Evolutionary conservation across 1,284 basidiomycete genomes (phyloP).

Genomic region (Boletus calvinii): DNA sequence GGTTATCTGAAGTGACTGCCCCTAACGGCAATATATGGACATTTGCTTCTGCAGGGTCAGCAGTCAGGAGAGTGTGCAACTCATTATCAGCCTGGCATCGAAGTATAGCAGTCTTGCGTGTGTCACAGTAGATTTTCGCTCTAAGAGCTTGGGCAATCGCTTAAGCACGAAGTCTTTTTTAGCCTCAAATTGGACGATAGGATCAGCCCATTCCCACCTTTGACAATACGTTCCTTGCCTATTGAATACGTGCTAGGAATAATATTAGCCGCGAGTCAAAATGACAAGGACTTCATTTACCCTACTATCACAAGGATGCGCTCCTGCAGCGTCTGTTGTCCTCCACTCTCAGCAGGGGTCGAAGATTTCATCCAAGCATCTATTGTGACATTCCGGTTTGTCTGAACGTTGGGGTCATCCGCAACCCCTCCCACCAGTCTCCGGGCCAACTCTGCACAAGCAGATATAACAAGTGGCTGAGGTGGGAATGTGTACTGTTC

Average conservation of each 20-base stretch:
- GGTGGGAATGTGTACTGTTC: constrained; percentile 89
- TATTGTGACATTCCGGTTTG: constrained; percentile 36
- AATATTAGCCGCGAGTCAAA: constrained; percentile 2
- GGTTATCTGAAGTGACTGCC: constrained; percentile 74
- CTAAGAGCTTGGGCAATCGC: constrained; percentile 82
- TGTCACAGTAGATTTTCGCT: constrained; percentile 90
- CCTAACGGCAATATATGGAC: constrained; percentile 88
- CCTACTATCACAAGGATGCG: constrained; percentile 81
- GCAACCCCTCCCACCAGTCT: constrained; percentile 50
- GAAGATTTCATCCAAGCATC: constrained; percentile 37
- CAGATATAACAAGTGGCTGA: constrained; percentile 88
- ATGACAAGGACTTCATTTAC: constrained; percentile 38
- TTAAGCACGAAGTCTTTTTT: constrained; percentile 30
- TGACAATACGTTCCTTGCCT: constrained; percentile 96
- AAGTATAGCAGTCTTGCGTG: constrained; percentile 77
- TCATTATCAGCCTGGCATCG: constrained; percentile 83
- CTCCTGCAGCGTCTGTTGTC: constrained; percentile 30
- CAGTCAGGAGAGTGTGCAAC: constrained; percentile 75
- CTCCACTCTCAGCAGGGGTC: constrained; percentile 33
- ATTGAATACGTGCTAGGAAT: constrained; percentile 84
- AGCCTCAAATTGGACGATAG: background rate
- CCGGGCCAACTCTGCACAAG: constrained; percentile 83
- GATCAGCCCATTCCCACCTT: constrained; percentile 54
- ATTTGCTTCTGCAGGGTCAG: constrained; percentile 72
- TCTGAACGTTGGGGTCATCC: constrained; percentile 23